These are phyloP conservation scores for Kwoniella sp. DNA, from an alignment of 768 basidiomycete species.

Conservation along the genomic window DNA sequence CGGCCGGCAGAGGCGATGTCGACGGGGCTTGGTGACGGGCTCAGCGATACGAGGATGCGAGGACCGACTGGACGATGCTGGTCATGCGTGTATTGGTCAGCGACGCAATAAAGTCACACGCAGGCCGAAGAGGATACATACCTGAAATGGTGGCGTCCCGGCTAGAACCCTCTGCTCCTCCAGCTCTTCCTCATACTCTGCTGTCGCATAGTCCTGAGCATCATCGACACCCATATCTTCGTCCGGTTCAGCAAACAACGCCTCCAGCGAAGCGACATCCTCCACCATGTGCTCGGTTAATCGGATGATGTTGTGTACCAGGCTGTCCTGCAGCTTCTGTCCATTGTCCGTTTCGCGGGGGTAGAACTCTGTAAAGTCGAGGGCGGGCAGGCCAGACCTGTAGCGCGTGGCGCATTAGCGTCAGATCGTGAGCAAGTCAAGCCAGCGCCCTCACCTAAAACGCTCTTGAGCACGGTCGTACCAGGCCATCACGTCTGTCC, in stretches of 20 bases:
- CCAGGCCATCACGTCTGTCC: slow-evolving; percentile 6
- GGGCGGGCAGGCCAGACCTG: too few species aligned
- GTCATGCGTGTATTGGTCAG: too few species aligned
- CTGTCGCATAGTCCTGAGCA: not conserved
- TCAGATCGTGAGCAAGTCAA: too few species aligned
- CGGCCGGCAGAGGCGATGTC: too few species aligned
- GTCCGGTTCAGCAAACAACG: slow-evolving; percentile 3
- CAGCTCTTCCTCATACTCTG: not conserved
- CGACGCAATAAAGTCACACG: too few species aligned
- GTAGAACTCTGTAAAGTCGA: not conserved
- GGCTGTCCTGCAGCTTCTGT: not conserved
- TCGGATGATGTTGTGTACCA: slow-evolving; percentile 1
- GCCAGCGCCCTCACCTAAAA: not conserved
- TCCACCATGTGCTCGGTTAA: slow-evolving; percentile 2
- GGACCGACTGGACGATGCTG: too few species aligned
- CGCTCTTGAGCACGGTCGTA: slow-evolving; percentile 1
- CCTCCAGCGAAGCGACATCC: not conserved
- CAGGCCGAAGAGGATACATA: too few species aligned
- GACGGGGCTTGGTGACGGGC: too few species aligned
- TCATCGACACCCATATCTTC: slow-evolving; percentile 4
- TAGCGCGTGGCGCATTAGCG: too few species aligned
- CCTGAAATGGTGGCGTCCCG: too few species aligned
- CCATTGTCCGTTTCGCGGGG: slow-evolving; percentile 1
- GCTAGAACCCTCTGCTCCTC: not conserved
- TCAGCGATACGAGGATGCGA: too few species aligned